These are phyloP conservation scores for Pseudofabraea citricarpa DNA, from an alignment of 2,329 filamentous ascomycete species.

Conservation along the genomic window DNA sequence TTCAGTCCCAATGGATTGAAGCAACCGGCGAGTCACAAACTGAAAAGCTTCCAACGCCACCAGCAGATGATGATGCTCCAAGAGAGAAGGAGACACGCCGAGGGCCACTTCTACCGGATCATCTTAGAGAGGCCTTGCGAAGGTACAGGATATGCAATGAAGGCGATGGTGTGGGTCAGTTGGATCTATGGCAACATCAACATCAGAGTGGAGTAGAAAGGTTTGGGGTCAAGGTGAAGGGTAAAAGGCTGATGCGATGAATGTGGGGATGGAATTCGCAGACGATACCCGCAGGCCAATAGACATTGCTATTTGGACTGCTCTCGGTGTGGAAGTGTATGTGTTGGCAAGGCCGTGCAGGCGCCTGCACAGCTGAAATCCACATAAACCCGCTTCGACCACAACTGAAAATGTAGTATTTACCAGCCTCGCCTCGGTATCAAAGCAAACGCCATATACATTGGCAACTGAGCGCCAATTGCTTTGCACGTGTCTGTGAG, in stretches of 20 bases:
- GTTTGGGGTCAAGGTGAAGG: slow-evolving; percentile 34
- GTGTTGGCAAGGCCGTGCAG: too few relatives aligned
- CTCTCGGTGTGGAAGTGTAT: too few relatives aligned
- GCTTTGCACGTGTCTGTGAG: too few relatives aligned
- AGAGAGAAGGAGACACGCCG: slow-evolving; percentile 33
- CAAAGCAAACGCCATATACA: too few relatives aligned
- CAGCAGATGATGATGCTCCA: slow-evolving; percentile 24
- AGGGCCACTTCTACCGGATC: slow-evolving; percentile 66
- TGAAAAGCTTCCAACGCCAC: slow-evolving; percentile 42
- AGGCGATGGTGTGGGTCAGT: slow-evolving; percentile 52
- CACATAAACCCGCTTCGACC: too few relatives aligned
- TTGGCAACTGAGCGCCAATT: too few relatives aligned
- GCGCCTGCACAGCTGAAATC: too few relatives aligned
- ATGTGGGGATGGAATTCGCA: background rate
- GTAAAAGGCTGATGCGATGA: slow-evolving; percentile 27
- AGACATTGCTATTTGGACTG: too few relatives aligned
- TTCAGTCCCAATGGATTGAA: slow-evolving; percentile 68
- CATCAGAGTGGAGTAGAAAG: slow-evolving; percentile 55
- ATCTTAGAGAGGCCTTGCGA: slow-evolving; percentile 67
- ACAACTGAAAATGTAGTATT: too few relatives aligned
- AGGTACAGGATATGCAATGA: slow-evolving; percentile 61
- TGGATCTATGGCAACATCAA: slow-evolving; percentile 57
- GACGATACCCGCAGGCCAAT: background rate
- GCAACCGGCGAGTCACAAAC: slow-evolving; percentile 51
- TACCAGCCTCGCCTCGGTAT: too few relatives aligned